Evolutionary conservation across 352 stramenopile genomes (phyloP), one percentile per base, ranked within the genome.

Genomic region (Thalassiosira mediterranea): DNA sequence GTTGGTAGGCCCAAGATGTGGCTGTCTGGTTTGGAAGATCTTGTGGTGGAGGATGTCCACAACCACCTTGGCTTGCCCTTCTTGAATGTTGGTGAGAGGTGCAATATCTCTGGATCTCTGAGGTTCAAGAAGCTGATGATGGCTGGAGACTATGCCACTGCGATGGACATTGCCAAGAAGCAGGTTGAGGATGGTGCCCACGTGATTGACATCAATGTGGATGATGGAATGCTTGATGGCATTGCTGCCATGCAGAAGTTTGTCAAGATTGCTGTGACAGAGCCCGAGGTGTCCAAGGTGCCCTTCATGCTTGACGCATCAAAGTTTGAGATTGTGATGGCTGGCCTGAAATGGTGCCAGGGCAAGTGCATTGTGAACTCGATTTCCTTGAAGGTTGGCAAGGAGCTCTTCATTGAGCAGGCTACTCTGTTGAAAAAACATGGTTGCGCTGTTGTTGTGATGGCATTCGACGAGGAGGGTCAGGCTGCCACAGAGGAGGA

Each of bases 151-250:
- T 98, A 98, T 78, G 92, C 77, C 58, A 94, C 94, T 65, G 95
- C 95, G 19, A 98, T 98, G 95, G 95, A 98, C 56, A 96, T 98
- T 77, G 96, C 96, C 2, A 97, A 97, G 67, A 91, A 97, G 63
- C 96, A 98, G 79, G 95, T 98, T 4, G 96, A 97, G 66, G 96
- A 98, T 74, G 96, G 96, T 52, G 96, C 96, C 23, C 96, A 98
- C 90, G 95, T 98, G 7, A 96, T 98, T 79, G 95, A 98, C 83
- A 96, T 98, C 69, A 98, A 98, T 84, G 94, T 98, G n/a, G 96
- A 98, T 76, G 96, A 98, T 76, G 96, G 96, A 69, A 96, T 98
- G 87, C 81, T 98, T 32, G 96, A 98, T 76, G 96, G 96, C 54
- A 77, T 98, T 48, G 90, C 94, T 4, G 95, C 95, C 7, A 98